Base-by-base conservation (phyloP, 2,329 filamentous ascomycete genomes). In the Ceratocystis albifundus region DNA sequence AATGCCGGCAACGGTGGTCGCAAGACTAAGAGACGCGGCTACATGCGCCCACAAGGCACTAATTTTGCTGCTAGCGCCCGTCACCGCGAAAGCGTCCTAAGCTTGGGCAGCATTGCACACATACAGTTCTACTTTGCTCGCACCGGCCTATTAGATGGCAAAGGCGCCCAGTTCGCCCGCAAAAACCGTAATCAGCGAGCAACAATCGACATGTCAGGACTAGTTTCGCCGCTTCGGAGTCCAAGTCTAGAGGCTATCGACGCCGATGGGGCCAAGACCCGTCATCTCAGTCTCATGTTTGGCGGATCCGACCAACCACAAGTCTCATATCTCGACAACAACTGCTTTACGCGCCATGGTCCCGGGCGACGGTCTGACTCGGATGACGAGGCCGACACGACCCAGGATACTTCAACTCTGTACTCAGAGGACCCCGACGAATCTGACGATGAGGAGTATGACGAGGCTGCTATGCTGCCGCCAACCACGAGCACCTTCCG, bases 81-180 rank as follows among this genome's bases (percentile, higher is more conserved):
- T 73, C 90, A 90, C 63, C 83, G 94, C 69, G 93, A 99, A 75
- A 96, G 92, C 74, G 94, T 99, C 70, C 88, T 97, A 84, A 96
- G 90, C 73, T 78, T 99, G 69, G 94, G 94, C 65, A 96, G 92
- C 76, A 99, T 99, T 72, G 90, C 92, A 66, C 94, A 99, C 77
- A 80, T 99, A 73, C 94, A 99, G 76, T 96, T 97, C 77, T 99
- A 97, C 77, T 99, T 99, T 78, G 93, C 94, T 45, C 83, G 94
- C 68, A 99, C 94, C 0, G 94, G 94, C 4, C 77, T 99, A 69
- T 78, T 99, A 63, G 94, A 99, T 73, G 91, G 93, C 66, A 96
- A 96, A 74, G 93, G 92, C 45, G 94, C 85, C 65, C 88, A 95
- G 74, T 78, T 95, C 68, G 87, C 89, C 25, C 88, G 88, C 72